Evolutionary conservation across 1,284 basidiomycete genomes (phyloP).

Genomic region (Omphalotus olearius): DNA sequence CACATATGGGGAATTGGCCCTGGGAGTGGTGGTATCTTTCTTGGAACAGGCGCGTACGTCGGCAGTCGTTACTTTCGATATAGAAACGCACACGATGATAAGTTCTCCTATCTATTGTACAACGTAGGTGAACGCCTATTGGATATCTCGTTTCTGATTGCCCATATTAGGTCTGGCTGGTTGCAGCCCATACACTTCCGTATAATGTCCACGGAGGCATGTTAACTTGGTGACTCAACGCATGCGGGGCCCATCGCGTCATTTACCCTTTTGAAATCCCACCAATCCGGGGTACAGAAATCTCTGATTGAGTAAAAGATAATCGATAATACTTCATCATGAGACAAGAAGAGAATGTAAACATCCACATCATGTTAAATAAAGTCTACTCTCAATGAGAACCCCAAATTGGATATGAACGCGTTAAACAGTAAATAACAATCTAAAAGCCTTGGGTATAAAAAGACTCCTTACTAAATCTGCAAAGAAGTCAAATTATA

Average conservation of each 20-base stretch:
- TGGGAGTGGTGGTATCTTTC: conserved; percentile 16
- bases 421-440: no score
- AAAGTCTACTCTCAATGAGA: no score
- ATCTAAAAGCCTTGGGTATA: not conserved
- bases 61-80: conserved; percentile 23
- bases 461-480: no score
- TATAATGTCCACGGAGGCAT: not conserved
- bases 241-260: no score
- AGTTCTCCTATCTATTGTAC: conserved; percentile 23
- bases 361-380: no score
- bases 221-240: not conserved
- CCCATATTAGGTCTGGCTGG: not conserved
- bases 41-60: conserved; percentile 22
- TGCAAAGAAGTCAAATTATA: not conserved
- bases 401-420: no score
- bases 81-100: conserved; percentile 18
- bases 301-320: no score
- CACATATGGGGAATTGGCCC: conserved; percentile 19
- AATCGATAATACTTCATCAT: no score
- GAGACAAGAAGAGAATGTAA: no score
- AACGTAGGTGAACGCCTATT: conserved; percentile 19
- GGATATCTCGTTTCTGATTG: no score
- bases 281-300: no score
- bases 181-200: not conserved
- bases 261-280: no score